These are phyloP conservation scores for Zymoseptoria passerinii DNA, from an alignment of 2,329 filamentous ascomycete genomes.

Conservation along the genomic window DNA sequence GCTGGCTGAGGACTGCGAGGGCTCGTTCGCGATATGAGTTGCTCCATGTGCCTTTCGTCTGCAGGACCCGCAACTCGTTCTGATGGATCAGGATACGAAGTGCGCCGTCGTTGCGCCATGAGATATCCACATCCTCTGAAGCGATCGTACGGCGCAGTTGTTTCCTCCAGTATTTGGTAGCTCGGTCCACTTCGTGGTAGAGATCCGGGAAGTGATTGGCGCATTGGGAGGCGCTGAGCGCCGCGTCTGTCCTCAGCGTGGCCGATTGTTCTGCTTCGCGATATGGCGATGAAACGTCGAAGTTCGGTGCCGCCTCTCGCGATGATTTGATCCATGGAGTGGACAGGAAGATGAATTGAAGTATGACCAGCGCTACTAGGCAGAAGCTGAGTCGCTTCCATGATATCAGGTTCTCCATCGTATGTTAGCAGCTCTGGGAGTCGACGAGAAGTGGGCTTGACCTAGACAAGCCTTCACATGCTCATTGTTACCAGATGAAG, in stretches of 20 bases:
- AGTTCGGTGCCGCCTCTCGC: background rate
- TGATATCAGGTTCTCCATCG: background rate
- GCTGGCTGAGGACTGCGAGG: slow-evolving; percentile 34
- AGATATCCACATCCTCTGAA: slow-evolving; percentile 12
- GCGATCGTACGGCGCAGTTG: slow-evolving; percentile 12
- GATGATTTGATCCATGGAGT: background rate
- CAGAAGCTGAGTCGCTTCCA: background rate
- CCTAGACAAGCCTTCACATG: background rate
- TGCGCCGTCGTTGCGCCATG: slow-evolving; percentile 9
- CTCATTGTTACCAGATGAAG: background rate
- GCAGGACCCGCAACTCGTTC: slow-evolving; percentile 20
- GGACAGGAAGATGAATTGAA: background rate
- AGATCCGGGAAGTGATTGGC: slow-evolving; percentile 21
- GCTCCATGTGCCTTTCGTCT: slow-evolving; percentile 16
- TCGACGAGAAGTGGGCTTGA: background rate
- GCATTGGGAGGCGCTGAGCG: slow-evolving; percentile 19
- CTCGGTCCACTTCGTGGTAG: slow-evolving; percentile 24
- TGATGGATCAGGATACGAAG: slow-evolving; percentile 21
- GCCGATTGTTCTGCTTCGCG: background rate
- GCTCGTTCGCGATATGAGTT: slow-evolving; percentile 13
- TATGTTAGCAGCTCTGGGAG: background rate
- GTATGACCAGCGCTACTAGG: background rate
- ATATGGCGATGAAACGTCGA: background rate
- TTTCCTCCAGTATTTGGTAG: slow-evolving; percentile 16
- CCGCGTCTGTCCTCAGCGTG: background rate